phyloP scores from a whole-genome alignment of 208 protist species.

The Crithidia sp. region DNA sequence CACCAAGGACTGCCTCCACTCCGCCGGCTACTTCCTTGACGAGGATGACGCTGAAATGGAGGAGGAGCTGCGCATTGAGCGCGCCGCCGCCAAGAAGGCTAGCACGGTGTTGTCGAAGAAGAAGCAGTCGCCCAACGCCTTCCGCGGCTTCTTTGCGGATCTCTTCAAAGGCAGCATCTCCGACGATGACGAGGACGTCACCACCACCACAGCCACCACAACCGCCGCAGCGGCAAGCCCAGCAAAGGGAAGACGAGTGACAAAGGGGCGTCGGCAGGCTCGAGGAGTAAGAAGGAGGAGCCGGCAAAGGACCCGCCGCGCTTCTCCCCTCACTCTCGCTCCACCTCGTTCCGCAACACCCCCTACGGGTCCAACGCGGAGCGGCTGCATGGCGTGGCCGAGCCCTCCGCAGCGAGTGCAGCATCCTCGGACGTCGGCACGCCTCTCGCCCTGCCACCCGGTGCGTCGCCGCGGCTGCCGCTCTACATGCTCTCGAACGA shows the following conservation, averaged over 20 bases:
- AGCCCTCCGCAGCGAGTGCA: neutral
- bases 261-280: neutral
- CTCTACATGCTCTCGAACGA: constrained; percentile 40
- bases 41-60: constrained; percentile 13
- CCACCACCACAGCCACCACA: neutral
- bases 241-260: constrained; percentile 8
- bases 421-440: neutral
- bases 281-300: constrained; percentile 3
- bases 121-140: constrained; percentile 13
- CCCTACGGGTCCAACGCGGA: neutral
- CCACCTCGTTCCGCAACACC: neutral
- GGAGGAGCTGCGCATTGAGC: neutral
- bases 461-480: constrained; percentile 28
- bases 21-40: constrained; percentile 36
- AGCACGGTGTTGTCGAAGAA: neutral
- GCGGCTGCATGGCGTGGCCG: neutral
- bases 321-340: constrained; percentile 2
- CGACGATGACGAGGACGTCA: neutral
- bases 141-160: constrained; percentile 10
- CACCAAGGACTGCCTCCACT: constrained; percentile 20
- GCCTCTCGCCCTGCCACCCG: constrained; percentile 11
- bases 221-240: neutral
- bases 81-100: neutral
- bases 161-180: constrained; percentile 9
- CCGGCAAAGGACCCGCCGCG: neutral